A percentile compares a stretch with the other conserved stretches of the same genome.
Evolutionary conservation across 768 basidiomycete species (phyloP).

Genomic region (Cystofilobasidium capitatum): DNA sequence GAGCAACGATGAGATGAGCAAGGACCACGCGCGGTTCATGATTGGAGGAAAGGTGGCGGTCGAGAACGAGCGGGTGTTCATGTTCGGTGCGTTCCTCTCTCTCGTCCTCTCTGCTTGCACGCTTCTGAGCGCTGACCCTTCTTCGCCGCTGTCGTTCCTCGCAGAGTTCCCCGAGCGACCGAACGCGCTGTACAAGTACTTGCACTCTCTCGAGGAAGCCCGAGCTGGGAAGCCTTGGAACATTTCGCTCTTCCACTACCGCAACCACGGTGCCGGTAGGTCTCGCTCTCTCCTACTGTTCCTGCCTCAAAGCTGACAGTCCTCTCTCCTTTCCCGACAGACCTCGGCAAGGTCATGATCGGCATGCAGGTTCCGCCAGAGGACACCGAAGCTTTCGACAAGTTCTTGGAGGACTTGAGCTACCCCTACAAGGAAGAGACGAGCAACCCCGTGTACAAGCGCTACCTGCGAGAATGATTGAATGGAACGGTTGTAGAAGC

Average conservation of each 20-base stretch:
- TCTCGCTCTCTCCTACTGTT: slow-evolving; percentile 27
- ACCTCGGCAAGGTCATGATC: slow-evolving; percentile 83
- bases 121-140: not conserved
- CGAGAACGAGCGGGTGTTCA: slow-evolving; percentile 73
- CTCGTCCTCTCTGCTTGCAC: not conserved
- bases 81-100: slow-evolving; percentile 62
- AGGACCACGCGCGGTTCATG: slow-evolving; percentile 88
- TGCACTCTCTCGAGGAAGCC: slow-evolving; percentile 64
- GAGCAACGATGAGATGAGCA: slow-evolving; percentile 89
- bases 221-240: slow-evolving; percentile 53
- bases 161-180: slow-evolving; percentile 94
- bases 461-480: slow-evolving; percentile 33
- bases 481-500: not conserved
- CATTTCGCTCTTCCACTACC: slow-evolving; percentile 92
- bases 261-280: slow-evolving; percentile 92
- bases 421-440: slow-evolving; percentile 92
- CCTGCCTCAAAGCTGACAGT: not conserved
- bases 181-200: slow-evolving; percentile 79
- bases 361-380: slow-evolving; percentile 79
- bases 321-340: slow-evolving; percentile 41
- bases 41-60: slow-evolving; percentile 74
- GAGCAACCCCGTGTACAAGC: slow-evolving; percentile 67
- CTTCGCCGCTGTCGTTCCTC: not conserved
- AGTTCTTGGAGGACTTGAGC: slow-evolving; percentile 65
- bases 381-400: slow-evolving; percentile 58